These are phyloP conservation scores for Hibiscus mutabilis DNA, from an alignment of 345 rosid genomes.

Conservation along the genomic window DNA sequence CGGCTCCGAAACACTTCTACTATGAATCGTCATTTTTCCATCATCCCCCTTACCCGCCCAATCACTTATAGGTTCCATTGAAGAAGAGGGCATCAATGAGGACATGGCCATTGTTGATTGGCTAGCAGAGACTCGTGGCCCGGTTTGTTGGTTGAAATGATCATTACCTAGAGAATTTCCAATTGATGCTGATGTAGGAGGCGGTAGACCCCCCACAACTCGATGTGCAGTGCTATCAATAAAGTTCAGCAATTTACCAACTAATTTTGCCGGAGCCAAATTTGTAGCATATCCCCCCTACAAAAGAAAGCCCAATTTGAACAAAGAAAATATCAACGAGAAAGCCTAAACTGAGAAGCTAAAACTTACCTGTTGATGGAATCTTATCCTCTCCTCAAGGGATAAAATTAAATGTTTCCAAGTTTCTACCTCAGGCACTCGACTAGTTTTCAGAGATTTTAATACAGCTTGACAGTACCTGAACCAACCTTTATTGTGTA, in stretches of 20 bases:
- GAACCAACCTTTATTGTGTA: constrained; percentile 17
- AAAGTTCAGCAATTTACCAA: constrained; percentile 70
- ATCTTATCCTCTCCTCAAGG: constrained; percentile 63
- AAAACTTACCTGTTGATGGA: constrained; percentile 61
- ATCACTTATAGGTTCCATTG: constrained; percentile 66
- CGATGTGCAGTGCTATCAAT: constrained; percentile 74
- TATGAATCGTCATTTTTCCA: constrained; percentile 54
- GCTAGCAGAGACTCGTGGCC: constrained; percentile 52
- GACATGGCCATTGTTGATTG: constrained; percentile 78
- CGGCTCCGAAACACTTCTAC: constrained; percentile 81
- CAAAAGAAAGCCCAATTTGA: constrained; percentile 11
- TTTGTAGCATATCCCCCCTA: constrained; percentile 75
- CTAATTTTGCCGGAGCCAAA: constrained; percentile 51
- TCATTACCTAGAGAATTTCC: constrained; percentile 36
- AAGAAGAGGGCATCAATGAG: constrained; percentile 60
- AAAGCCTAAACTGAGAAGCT: not conserved
- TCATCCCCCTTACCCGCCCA: constrained; percentile 54
- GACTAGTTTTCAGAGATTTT: constrained; percentile 64
- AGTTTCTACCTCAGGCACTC: constrained; percentile 59
- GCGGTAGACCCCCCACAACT: constrained; percentile 74
- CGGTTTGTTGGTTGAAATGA: constrained; percentile 32
- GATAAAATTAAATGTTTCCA: constrained; percentile 54
- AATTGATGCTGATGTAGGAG: constrained; percentile 37
- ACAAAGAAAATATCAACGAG: not conserved
- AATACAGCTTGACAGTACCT: constrained; percentile 74